phyloP scores from a whole-genome alignment of 1,139 yeast genomes.

The Debaryomyces sp. region DNA sequence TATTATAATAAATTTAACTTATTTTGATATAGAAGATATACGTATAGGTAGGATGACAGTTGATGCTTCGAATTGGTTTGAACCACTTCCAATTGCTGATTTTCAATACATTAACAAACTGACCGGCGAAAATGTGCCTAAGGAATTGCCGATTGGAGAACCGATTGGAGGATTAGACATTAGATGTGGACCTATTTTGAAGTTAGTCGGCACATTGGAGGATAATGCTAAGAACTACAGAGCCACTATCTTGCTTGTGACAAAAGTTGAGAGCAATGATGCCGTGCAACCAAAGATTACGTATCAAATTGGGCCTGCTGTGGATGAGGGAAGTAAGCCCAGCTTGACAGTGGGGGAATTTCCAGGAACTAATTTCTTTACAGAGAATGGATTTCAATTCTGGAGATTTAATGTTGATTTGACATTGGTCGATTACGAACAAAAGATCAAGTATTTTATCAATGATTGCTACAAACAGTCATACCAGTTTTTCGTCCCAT shows the following conservation, averaged over 20 bases:
- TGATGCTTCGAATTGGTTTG: conserved; percentile 23
- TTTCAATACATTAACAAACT: conserved; percentile 16
- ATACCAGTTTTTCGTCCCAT: conserved; percentile 61
- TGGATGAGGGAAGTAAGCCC: conserved; percentile 9
- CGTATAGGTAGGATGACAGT: conserved; percentile 11
- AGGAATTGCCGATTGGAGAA: conserved; percentile 27
- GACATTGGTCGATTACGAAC: conserved; percentile 49
- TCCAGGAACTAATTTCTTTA: conserved; percentile 42
- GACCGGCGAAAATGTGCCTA: conserved; percentile 28
- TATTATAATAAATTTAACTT: not conserved
- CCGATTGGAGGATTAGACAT: conserved; percentile 44
- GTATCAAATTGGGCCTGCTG: conserved; percentile 43
- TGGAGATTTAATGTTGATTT: conserved; percentile 64
- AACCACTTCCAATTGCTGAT: conserved; percentile 34
- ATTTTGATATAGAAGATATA: not conserved
- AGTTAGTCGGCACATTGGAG: conserved; percentile 64
- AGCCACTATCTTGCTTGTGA: conserved; percentile 65
- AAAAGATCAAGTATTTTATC: conserved; percentile 61
- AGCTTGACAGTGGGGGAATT: conserved; percentile 44
- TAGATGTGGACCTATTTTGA: conserved; percentile 76
- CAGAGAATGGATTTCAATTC: conserved; percentile 56
- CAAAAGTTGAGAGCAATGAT: conserved; percentile 37
- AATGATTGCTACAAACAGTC: conserved; percentile 44
- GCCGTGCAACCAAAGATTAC: conserved; percentile 37
- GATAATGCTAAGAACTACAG: conserved; percentile 53